phyloP scores from a whole-genome alignment of 768 basidiomycete species.

The Amanita rubescens region DNA sequence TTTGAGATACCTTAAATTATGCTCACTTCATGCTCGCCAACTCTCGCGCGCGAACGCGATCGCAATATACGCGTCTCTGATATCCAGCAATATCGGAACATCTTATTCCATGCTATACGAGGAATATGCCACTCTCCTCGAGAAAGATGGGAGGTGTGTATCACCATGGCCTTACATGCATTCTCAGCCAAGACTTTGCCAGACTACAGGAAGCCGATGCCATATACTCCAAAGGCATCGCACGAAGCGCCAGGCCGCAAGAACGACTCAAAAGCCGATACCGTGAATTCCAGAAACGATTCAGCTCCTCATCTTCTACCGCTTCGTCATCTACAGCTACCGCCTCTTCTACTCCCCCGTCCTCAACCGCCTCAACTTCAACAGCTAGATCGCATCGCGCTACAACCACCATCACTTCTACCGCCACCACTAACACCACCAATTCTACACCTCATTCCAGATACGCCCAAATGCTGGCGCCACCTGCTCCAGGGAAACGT shows the following conservation, averaged over 20 bases:
- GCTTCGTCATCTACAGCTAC: too few species aligned
- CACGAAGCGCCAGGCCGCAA: constrained; percentile 71
- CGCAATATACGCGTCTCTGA: constrained; percentile 64
- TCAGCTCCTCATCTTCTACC: constrained; percentile 32
- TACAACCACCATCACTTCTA: constrained; percentile 21
- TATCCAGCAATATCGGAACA: constrained; percentile 69
- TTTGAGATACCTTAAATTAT: constrained; percentile 85
- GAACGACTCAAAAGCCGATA: constrained; percentile 80
- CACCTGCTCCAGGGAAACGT: constrained; percentile 59
- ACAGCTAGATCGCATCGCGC: constrained; percentile 14
- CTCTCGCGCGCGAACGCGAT: constrained; percentile 66
- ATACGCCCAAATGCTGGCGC: constrained; percentile 69
- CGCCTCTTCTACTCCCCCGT: too few species aligned
- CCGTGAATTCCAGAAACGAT: constrained; percentile 65
- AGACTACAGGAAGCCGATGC: constrained; percentile 76
- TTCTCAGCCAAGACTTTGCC: not conserved
- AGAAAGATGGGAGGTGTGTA: constrained; percentile 70
- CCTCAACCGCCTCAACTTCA: constrained; percentile 11
- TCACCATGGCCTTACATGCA: not conserved
- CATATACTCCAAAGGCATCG: constrained; percentile 77
- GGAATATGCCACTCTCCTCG: constrained; percentile 79
- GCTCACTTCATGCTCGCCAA: constrained; percentile 81
- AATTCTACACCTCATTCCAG: constrained; percentile 39
- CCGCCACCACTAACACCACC: constrained; percentile 22
- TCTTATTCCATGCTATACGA: constrained; percentile 80